Evolutionary conservation across 208 protist genomes (phyloP), one percentile per base, ranked within the genome.

Genomic region (Angomonas deanei): DNA sequence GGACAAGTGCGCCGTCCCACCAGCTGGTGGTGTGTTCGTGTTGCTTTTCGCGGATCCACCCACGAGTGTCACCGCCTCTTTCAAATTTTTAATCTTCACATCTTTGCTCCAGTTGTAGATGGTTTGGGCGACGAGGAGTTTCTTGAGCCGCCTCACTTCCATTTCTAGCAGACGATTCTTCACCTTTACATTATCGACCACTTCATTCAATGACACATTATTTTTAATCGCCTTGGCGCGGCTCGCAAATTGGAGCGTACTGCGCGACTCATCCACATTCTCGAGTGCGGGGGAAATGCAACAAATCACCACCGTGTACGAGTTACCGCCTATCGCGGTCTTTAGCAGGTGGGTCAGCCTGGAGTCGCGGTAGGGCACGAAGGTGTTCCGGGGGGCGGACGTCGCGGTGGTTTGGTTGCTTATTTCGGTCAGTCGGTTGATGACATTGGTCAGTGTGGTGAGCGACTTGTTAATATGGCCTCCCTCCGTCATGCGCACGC

Each of bases 321-420:
- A 97, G 78, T 99, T 99, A 31, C 98, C 98, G 30, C 89, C 89
- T 59, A 95, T 80, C 30, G 91, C 79, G 1, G 84, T 92, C 61
- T 97, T 97, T 50, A 98, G 89, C 13, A 98, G 50, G 60, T 96
- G 78, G 10, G 96, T 98, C 17, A 98, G 85, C 10, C 91, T 88
- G 1, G 86, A 97, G 68, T 97, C 89, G 11, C 94, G 85, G 68
- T 96, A 98, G 1, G 94, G 94, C 26, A 97, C 80, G 74, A 92
- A 92, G 8, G 68, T 62, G 19, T 49, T 50, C 21, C 53, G 10
- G 24, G 42, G 46, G 2, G 38, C 70, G 26, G 36, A 38, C 23
- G 38, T 62, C 27, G 11, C 67, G 48, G 27, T 27, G 57, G 19
- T 32, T 19, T 46, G 17, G 32, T 48, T 36, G 21, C 54, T 54